Conservation (phyloP, 495 filamentous ascomycete species). For the Beverwykella pulmonaria region DNA sequence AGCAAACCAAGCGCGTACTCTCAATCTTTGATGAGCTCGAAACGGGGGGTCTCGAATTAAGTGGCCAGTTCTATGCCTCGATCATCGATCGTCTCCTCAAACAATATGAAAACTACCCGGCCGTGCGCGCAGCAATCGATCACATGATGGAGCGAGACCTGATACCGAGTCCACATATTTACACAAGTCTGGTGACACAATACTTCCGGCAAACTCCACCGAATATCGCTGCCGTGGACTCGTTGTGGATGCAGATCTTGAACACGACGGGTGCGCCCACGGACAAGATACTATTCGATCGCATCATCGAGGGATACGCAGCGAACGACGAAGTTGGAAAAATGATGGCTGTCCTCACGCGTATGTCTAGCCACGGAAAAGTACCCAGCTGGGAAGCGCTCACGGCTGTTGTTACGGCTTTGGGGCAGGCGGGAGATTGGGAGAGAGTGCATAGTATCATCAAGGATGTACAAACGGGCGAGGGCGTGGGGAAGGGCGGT, state of each 20-base stretch:
- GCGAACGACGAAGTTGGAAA: constrained; percentile 50
- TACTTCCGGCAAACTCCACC: constrained; percentile 62
- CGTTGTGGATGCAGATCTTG: constrained; percentile 55
- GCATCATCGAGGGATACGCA: constrained; percentile 66
- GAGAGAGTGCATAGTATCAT: constrained; percentile 46
- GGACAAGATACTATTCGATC: constrained; percentile 69
- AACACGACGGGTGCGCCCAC: constrained; percentile 44
- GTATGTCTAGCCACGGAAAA: constrained; percentile 49
- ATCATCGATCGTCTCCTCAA: constrained; percentile 65
- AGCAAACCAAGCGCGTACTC: constrained; percentile 47
- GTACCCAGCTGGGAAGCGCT: constrained; percentile 53
- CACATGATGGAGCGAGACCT: constrained; percentile 59
- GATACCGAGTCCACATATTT: constrained; percentile 61
- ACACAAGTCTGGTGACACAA: constrained; percentile 70
- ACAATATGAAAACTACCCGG: constrained; percentile 47
- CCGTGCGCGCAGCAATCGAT: constrained; percentile 61
- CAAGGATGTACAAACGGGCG: constrained; percentile 42
- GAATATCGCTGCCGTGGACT: constrained; percentile 58
- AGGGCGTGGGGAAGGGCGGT: constrained; percentile 31
- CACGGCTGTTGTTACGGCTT: constrained; percentile 49
- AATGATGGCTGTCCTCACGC: constrained; percentile 56
- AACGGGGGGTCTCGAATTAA: constrained; percentile 55
- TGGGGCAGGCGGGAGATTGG: constrained; percentile 52
- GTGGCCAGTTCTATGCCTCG: constrained; percentile 61
- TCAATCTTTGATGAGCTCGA: constrained; percentile 58